Base-by-base conservation (phyloP, 1,284 basidiomycete species). In the Sparassis latifolia region DNA sequence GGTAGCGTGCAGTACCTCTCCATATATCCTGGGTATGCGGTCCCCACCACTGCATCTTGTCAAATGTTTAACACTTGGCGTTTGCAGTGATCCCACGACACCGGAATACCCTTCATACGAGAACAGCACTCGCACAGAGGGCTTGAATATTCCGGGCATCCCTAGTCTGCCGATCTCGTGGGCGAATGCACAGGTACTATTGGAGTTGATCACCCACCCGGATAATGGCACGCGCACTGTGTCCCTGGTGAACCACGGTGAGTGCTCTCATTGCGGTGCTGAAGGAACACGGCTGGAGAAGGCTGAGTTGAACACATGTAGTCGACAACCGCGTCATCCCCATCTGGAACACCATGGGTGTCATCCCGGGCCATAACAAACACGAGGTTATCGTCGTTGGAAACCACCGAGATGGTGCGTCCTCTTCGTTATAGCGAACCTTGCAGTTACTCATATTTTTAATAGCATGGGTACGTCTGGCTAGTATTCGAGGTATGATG, bases 61-160 rank as follows among this genome's bases (percentile, higher is more conserved):
- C 12, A 37, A 6, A 37, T 37, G 35, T 12, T 7, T 37, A 37
- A 12, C 6, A 37, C 35, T 12, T 7, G 35, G 12, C 35, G 6
- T 12, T 45, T 42, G 2, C 32, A 61, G 84, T n/a, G 90, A 93
- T 63, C 88, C 89, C 2, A 81, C 82, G 0, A 97, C 94, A 1
- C 94, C 94, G 1, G 90, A 89, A n/a, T 76, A 80, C 57, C 95
- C 95, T 30, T 79, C 92, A 2, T 97, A 97, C 67, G 77, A 84
- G 63, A 85, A 94, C 61, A 82, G 84, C 27, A 85, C 86, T 28
- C 80, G 90, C 33, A 70, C 78, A 6, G 76, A 84, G 42, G 80
- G 76, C 29, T 72, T 70, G 33, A 92, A 89, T 59, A 78, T 89
- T 42, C 91, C 93, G 3, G 74, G 66, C 20, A 94, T 94, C 56